Conservation (phyloP, 2,329 filamentous ascomycete genomes). For the Lecanicillium sp. region DNA sequence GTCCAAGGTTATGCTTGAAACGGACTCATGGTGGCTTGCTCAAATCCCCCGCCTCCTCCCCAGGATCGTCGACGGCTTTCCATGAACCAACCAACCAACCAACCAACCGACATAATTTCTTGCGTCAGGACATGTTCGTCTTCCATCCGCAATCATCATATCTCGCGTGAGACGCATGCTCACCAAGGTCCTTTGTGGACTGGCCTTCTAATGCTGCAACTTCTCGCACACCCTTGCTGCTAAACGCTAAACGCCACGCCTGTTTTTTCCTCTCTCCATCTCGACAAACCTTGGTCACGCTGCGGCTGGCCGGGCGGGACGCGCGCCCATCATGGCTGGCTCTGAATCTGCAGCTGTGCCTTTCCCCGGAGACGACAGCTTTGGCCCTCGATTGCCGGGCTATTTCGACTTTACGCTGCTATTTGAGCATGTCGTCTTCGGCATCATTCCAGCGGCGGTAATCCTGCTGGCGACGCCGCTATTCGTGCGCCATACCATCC, state of each 20-base stretch:
- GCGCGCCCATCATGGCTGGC: neutral
- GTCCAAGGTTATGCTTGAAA: no score
- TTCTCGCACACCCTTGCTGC: neutral
- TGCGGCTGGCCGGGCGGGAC: no score
- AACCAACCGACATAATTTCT: neutral
- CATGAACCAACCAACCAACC: neutral
- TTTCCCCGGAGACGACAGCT: neutral
- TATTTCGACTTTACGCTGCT: neutral
- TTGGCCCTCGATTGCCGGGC: neutral
- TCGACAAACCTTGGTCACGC: neutral
- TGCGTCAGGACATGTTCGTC: no score
- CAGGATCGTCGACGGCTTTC: no score
- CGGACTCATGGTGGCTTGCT: no score
- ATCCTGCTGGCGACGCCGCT: neutral
- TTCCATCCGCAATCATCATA: no score
- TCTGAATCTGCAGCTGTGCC: neutral
- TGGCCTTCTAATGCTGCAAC: no score
- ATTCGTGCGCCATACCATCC: neutral
- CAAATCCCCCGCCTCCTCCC: no score
- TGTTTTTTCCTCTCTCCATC: neutral
- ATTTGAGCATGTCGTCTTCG: conserved; percentile 5
- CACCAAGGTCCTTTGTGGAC: no score
- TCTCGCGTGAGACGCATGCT: no score
- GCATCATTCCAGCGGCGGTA: neutral
- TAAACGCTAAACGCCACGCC: neutral